Base-by-base conservation (phyloP, 371 early-diverging fungal species). In the Rhizopus microsporus region DNA sequence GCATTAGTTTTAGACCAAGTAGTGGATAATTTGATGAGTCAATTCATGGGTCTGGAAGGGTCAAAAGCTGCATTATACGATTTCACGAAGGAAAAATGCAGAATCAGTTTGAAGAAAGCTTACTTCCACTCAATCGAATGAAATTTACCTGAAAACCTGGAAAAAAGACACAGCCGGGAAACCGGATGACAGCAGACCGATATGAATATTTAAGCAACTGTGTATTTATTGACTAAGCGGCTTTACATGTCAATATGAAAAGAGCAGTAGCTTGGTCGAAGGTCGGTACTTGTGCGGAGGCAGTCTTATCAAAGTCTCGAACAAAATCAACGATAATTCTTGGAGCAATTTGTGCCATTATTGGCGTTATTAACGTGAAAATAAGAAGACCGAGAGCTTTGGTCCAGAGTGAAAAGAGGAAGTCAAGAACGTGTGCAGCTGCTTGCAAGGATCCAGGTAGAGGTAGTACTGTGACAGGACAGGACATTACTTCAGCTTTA, bases 201-300 rank as follows among this genome's bases (percentile, higher is more conserved):
- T 40, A 55, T 55, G 23, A 51, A 60, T 49, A 32, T 54, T 34
- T 48, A 29, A 54, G 42, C 40, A 60, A 60, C 43, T 51, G 56
- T 51, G 46, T 56, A 33, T 43, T 56, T 43, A 33, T 56, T 56
- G 47, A 7, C 35, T 2, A 56, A 43, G 52, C 47, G 12, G 51
- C 59, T 51, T 58, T 58, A 44, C 33, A 57, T 57, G 33, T 57
- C 57, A 57, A 49, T 42, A 57, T 57, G 50, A 57, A 57, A 45
- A 16, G 1, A 45, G 34, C 3, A 17, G 3, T 33, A 16, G 13
- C 43, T 40, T 42, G 42, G 32, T 54, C 2, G 31, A 54, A 6
- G 32, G 42, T 5, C n/a, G 54, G 29, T 43, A 44, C 32, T 32
- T 33, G 46, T 55, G 56, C 56, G 23, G 51, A 51, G 51, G 1